Evolutionary conservation across 78 protist species (phyloP).

Genomic region (Speleostelium caveatum): DNA sequence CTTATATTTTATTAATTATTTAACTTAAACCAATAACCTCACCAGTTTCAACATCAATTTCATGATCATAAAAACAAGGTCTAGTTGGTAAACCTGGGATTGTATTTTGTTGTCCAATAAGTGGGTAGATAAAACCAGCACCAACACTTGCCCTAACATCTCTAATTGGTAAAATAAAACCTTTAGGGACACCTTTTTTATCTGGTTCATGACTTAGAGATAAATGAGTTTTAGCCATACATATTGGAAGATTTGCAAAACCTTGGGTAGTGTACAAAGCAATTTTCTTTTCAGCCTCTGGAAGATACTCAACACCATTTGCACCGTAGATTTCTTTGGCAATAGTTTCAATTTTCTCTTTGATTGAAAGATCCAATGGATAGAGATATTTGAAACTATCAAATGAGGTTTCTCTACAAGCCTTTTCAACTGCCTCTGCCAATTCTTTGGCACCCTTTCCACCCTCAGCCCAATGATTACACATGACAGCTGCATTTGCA

Average conservation of each 20-base stretch:
- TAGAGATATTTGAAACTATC: slow-evolving; percentile 90
- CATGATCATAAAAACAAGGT: slow-evolving; percentile 95
- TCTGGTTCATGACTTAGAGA: slow-evolving; percentile 92
- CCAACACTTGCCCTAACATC: slow-evolving; percentile 92
- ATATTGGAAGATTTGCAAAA: slow-evolving; percentile 93
- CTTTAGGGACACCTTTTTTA: slow-evolving; percentile 93
- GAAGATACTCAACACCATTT: slow-evolving; percentile 85
- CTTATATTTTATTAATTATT: background rate
- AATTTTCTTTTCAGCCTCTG: slow-evolving; percentile 88
- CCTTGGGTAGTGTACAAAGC: slow-evolving; percentile 87
- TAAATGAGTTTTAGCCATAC: slow-evolving; percentile 99
- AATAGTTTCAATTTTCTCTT: slow-evolving; percentile 92
- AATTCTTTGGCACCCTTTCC: slow-evolving; percentile 95
- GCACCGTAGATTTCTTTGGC: slow-evolving; percentile 95
- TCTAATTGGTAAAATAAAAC: slow-evolving; percentile 92
- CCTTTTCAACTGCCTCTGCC: slow-evolving; percentile 90
- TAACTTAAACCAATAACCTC: slow-evolving; percentile 91
- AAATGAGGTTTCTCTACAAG: slow-evolving; percentile 75
- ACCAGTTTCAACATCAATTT: slow-evolving; percentile 90
- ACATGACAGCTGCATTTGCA: slow-evolving; percentile 90
- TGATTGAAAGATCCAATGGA: slow-evolving; percentile 85
- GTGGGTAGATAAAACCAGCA: slow-evolving; percentile 94
- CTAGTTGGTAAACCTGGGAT: slow-evolving; percentile 98
- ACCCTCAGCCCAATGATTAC: slow-evolving; percentile 94
- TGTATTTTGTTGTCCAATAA: slow-evolving; percentile 89